Evolutionary conservation across 805 yeast species (phyloP), one percentile per base, ranked within the genome.

Genomic region (Tetrapisispora nanseiensis): DNA sequence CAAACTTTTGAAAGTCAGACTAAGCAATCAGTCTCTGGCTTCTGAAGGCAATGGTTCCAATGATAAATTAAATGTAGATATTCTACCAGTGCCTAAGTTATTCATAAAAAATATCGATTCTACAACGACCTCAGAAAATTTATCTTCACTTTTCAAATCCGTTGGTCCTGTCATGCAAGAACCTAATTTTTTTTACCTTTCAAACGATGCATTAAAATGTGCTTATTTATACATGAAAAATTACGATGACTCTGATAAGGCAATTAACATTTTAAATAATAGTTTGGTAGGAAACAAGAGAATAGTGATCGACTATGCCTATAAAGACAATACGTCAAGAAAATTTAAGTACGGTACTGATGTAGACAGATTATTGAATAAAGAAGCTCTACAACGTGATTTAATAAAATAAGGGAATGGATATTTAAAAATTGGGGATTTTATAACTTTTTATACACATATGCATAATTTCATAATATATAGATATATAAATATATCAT

Each of bases 311-410:
- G 74, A 74, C 26, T 87, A 86, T 56, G 92, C 95, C 0, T 77
- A 70, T 54, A 86, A 84, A 60, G 76, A 75, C 43, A 54, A 49
- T 68, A 40, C 72, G 69, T 72, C 44, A 56, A 72, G 45, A 10
- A 51, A 49, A 9, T 76, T 76, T 16, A 70, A 73, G 37, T 94
- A 85, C 52, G 96, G 96, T n/a, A 89, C 82, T 51, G 72, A 70
- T 30, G 76, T 78, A 0, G 96, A 89, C 57, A 69, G 96, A 51
- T 48, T 72, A 41, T 68, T 87, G 42, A 89, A 90, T 10, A 68
- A 66, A 29, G 78, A 74, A 51, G 87, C 86, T 2, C 68, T 69
- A 51, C 64, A 63, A 50, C 66, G 74, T 50, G 63, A 64, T 30
- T 20, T 55, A 27, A 28, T 57, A 13, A 44, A 40, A 24, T 47